A percentile compares a stretch with the other conserved stretches of the same genome.
Evolutionary conservation across 2,329 filamentous ascomycete species (phyloP).

Genomic region (Peltaster fructicola): DNA sequence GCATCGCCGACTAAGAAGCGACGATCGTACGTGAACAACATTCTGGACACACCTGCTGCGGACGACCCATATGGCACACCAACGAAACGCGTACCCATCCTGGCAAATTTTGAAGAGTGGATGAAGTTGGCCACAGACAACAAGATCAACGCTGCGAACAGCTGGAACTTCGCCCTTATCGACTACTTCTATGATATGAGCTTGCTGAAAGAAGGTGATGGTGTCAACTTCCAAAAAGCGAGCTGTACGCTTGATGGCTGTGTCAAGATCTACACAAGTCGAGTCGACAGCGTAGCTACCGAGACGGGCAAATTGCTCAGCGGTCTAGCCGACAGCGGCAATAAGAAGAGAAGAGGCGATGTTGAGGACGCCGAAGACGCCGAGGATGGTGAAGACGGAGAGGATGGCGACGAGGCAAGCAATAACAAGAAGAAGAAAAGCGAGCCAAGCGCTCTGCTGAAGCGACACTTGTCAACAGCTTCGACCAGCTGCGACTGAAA

Average conservation of each 20-base stretch:
- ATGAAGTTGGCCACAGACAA: constrained; percentile 99
- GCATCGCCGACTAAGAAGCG: constrained; percentile 47
- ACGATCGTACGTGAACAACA: too few relatives aligned
- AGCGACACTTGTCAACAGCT: constrained; percentile 79
- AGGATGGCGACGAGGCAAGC: constrained; percentile 45
- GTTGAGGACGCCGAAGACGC: constrained; percentile 38
- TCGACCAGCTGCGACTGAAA: constrained; percentile 77
- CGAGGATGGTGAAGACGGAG: constrained; percentile 47
- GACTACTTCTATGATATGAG: constrained; percentile 99
- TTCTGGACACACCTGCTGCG: constrained; percentile 32
- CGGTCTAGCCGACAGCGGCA: constrained; percentile 72
- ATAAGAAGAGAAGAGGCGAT: constrained; percentile 32
- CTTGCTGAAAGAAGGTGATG: constrained; percentile 82
- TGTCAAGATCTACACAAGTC: constrained; percentile 97
- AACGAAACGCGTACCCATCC: constrained; percentile 85
- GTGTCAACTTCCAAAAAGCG: constrained; percentile 96
- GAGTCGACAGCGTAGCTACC: constrained; percentile 94
- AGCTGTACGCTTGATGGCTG: constrained; percentile 95
- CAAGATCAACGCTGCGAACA: constrained; percentile 87
- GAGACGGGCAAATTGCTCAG: constrained; percentile 92
- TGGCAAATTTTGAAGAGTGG: constrained; percentile 99
- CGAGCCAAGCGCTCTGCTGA: constrained; percentile 68
- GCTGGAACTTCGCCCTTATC: constrained; percentile 99
- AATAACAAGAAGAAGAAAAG: constrained; percentile 44
- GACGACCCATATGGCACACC: constrained; percentile 49